These are phyloP conservation scores for Austroboletus olivaceoglutinosus DNA, from an alignment of 1,284 basidiomycete genomes.

Conservation along the genomic window DNA sequence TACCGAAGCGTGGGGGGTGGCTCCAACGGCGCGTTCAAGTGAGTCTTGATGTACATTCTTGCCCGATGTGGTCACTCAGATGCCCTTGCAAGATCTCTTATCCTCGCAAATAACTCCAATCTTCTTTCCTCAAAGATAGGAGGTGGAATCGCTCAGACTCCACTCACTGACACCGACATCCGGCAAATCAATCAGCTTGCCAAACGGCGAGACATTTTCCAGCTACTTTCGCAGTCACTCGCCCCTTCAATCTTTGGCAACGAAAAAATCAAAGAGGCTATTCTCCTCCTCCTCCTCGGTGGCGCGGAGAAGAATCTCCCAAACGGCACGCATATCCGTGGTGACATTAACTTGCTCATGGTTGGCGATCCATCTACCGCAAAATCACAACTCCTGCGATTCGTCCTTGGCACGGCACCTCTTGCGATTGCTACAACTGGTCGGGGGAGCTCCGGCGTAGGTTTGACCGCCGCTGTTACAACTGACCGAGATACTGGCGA, in stretches of 20 bases:
- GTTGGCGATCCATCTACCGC: slow-evolving; percentile 98
- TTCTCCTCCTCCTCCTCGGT: slow-evolving; percentile 89
- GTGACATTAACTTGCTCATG: slow-evolving; percentile 99
- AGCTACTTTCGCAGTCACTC: slow-evolving; percentile 88
- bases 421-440: slow-evolving; percentile 98
- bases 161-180: slow-evolving; percentile 93
- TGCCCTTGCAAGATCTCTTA: slow-evolving; percentile 67
- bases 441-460: slow-evolving; percentile 95
- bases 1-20: slow-evolving; percentile 94
- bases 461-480: slow-evolving; percentile 98
- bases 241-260: slow-evolving; percentile 98
- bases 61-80: slow-evolving; percentile 6
- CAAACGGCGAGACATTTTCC: slow-evolving; percentile 84
- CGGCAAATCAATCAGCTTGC: slow-evolving; percentile 95
- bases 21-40: slow-evolving; percentile 89
- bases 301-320: slow-evolving; percentile 97
- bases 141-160: slow-evolving; percentile 92
- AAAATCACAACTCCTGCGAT: slow-evolving; percentile 95
- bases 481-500: slow-evolving; percentile 98
- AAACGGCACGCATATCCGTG: slow-evolving; percentile 98
- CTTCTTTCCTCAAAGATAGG: slow-evolving; percentile 96
- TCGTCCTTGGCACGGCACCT: slow-evolving; percentile 95
- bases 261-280: slow-evolving; percentile 93
- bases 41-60: slow-evolving; percentile 34
- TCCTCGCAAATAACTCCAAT: slow-evolving; percentile 95